Percentiles rank a stretch among this genome's conserved stretches.
Evolutionary conservation across 2,329 filamentous ascomycete genomes (phyloP).

Genomic region (Penicillium sp.): DNA sequence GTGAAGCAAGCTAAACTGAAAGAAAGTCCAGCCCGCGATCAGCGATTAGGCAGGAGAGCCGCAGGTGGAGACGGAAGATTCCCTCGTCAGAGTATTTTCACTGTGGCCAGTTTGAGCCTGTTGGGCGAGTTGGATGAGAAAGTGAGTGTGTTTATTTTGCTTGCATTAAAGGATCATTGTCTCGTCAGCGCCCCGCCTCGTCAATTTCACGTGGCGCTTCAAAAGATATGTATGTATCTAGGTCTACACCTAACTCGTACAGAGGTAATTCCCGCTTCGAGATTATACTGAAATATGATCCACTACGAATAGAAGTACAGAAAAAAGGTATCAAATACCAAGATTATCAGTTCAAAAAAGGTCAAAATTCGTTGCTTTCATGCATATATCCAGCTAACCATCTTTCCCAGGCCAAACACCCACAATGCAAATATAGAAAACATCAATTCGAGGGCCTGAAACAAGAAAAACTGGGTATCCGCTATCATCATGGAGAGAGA

Average conservation of each 20-base stretch:
- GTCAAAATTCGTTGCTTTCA: slow-evolving; percentile 8
- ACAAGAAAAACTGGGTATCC: slow-evolving; percentile 11
- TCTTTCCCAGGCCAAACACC: neutral
- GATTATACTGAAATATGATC: neutral
- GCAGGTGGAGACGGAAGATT: slow-evolving; percentile 1
- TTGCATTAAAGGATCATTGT: neutral
- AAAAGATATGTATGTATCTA: neutral
- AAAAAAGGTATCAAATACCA: neutral
- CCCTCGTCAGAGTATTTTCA: neutral
- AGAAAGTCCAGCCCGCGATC: neutral
- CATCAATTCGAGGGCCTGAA: slow-evolving; percentile 14
- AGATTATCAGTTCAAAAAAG: neutral
- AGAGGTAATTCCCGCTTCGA: neutral
- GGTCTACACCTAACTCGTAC: neutral
- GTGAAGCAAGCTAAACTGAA: neutral
- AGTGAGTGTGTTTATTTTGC: neutral
- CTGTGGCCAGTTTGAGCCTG: neutral
- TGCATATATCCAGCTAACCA: slow-evolving; percentile 1
- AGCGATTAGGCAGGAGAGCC: slow-evolving; percentile 3
- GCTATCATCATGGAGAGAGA: neutral
- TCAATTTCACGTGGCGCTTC: neutral
- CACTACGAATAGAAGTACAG: neutral
- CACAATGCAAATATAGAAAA: slow-evolving; percentile 4
- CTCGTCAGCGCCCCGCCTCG: neutral
- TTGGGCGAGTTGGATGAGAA: neutral